Evolutionary conservation across 352 stramenopile species (phyloP).

Genomic region (Globisporangium carolinianum): DNA sequence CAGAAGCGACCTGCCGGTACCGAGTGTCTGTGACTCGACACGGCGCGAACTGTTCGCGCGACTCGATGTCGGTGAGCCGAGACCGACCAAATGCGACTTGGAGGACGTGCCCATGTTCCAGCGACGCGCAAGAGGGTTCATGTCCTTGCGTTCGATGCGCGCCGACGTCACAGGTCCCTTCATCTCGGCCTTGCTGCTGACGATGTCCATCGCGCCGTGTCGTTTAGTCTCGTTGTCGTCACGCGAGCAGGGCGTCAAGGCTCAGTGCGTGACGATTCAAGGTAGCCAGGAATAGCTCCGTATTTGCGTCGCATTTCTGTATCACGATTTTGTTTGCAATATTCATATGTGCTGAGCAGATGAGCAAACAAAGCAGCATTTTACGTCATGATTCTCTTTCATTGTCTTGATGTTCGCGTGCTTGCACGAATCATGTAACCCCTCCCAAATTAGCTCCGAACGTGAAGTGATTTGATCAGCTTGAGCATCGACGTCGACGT

Average conservation of each 20-base stretch:
- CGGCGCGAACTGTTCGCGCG: neutral
- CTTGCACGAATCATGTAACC: too few relatives aligned
- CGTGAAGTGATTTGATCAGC: too few relatives aligned
- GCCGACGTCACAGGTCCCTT: slow-evolving; percentile 6
- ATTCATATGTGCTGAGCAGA: too few relatives aligned
- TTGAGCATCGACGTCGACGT: too few relatives aligned
- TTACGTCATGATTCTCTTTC: too few relatives aligned
- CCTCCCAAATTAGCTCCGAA: too few relatives aligned
- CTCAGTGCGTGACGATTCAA: neutral
- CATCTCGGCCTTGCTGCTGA: slow-evolving; percentile 17
- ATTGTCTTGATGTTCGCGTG: too few relatives aligned
- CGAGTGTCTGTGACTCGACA: slow-evolving; percentile 7
- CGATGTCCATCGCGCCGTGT: slow-evolving; percentile 17
- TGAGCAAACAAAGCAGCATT: too few relatives aligned
- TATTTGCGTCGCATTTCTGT: too few relatives aligned
- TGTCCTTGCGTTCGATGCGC: slow-evolving; percentile 14
- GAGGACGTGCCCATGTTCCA: slow-evolving; percentile 19
- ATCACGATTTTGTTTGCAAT: too few relatives aligned
- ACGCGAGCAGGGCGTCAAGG: neutral
- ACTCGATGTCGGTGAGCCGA: neutral
- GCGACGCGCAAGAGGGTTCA: slow-evolving; percentile 7
- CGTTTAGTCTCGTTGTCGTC: too few relatives aligned
- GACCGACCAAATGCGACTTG: slow-evolving; percentile 1
- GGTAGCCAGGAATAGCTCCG: too few relatives aligned
- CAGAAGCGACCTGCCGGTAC: slow-evolving; percentile 31